These are phyloP conservation scores for Scytalidium lignicola DNA, from an alignment of 2,329 filamentous ascomycete species.

Conservation along the genomic window DNA sequence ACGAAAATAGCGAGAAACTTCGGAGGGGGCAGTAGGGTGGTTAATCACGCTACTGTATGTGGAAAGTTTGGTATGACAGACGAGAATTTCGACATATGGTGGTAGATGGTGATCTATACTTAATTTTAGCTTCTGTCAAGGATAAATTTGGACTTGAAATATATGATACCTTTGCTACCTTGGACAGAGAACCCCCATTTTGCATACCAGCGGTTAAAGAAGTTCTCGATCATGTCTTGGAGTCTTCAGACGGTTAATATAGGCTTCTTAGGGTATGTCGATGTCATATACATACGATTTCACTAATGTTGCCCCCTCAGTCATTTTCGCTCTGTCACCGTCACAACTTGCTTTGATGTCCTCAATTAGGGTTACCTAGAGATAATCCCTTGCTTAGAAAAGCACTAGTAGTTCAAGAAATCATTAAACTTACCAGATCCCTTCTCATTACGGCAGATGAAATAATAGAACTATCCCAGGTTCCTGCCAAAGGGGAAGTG, in stretches of 20 bases:
- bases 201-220: conserved; percentile 61
- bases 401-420: not conserved
- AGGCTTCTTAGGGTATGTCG: conserved; percentile 4
- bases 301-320: conserved; percentile 48
- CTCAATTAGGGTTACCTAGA: conserved; percentile 49
- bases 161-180: conserved; percentile 41
- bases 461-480: conserved; percentile 64
- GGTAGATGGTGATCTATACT: conserved; percentile 50
- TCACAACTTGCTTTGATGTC: conserved; percentile 57
- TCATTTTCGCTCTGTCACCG: conserved; percentile 42
- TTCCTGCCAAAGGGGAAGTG: conserved; percentile 54
- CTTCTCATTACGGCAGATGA: conserved; percentile 66
- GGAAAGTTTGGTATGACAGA: conserved; percentile 68
- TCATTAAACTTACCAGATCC: conserved; percentile 49
- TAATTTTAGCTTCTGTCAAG: conserved; percentile 13
- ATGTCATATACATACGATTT: conserved; percentile 37
- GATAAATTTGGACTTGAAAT: not conserved
- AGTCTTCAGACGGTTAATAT: conserved; percentile 32
- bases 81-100: conserved; percentile 70
- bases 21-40: conserved; percentile 63
- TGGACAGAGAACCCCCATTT: conserved; percentile 56
- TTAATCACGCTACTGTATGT: conserved; percentile 72
- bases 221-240: conserved; percentile 56
- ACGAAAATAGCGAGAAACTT: conserved; percentile 69
- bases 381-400: conserved; percentile 3